Evolutionary conservation across 1,284 basidiomycete species (phyloP).

Genomic region (Fomitiporia mediterranea): DNA sequence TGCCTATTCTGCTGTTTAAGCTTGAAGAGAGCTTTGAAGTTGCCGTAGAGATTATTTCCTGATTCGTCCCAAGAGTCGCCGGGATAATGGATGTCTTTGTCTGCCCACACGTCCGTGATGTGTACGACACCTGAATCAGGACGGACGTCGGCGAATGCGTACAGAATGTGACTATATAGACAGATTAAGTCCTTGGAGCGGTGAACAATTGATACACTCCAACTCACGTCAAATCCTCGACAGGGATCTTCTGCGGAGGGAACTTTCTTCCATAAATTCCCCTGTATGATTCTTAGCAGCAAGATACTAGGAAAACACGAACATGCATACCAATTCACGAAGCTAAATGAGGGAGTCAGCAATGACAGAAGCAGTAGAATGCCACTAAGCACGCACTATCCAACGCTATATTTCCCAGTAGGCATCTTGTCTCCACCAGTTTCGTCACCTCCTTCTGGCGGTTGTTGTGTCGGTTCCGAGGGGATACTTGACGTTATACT

Average conservation of each 20-base stretch:
- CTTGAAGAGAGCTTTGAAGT: constrained; percentile 88
- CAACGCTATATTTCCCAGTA: constrained; percentile 64
- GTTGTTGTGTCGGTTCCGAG: constrained; percentile 7
- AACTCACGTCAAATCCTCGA: constrained; percentile 78
- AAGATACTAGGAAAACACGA: neutral
- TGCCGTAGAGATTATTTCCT: constrained; percentile 87
- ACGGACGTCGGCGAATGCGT: constrained; percentile 87
- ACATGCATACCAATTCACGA: constrained; percentile 63
- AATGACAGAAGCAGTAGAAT: constrained; percentile 11
- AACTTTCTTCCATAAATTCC: constrained; percentile 94
- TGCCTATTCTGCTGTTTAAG: constrained; percentile 86
- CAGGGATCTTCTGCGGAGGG: constrained; percentile 77
- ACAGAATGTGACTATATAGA: constrained; percentile 63
- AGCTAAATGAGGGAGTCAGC: constrained; percentile 37
- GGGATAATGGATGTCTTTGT: constrained; percentile 81
- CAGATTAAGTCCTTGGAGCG: constrained; percentile 15
- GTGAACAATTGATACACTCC: constrained; percentile 1
- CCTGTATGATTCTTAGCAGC: constrained; percentile 43
- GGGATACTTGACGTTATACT: neutral
- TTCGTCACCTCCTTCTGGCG: constrained; percentile 6
- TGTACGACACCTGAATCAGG: constrained; percentile 80
- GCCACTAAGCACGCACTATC: constrained; percentile 58
- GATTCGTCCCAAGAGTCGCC: constrained; percentile 88
- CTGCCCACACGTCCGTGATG: constrained; percentile 89
- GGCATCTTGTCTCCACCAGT: constrained; percentile 28